Evolutionary conservation across 371 early-diverging fungal species (phyloP).

Genomic region (Cokeromyces recurvatus): DNA sequence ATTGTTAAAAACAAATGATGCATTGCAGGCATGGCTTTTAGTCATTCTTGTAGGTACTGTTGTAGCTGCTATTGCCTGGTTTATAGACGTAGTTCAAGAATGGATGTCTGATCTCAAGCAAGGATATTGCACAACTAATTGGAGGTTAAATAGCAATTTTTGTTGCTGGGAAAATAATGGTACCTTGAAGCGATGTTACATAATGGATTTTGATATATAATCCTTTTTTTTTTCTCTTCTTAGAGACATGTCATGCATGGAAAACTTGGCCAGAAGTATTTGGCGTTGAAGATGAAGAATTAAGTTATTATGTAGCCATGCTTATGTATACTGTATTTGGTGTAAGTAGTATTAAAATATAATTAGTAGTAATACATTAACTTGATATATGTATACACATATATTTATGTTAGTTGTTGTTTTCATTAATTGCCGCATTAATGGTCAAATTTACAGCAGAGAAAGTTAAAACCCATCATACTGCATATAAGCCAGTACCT

Average conservation of each 20-base stretch:
- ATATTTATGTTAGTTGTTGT: slow-evolving; percentile 23
- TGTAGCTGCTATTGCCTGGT: slow-evolving; percentile 75
- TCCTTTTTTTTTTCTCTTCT: no score
- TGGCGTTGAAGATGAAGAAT: slow-evolving; percentile 13
- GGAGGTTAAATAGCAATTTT: slow-evolving; percentile 81
- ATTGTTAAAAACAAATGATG: slow-evolving; percentile 64
- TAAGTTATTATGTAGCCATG: slow-evolving; percentile 30
- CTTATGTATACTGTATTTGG: slow-evolving; percentile 35
- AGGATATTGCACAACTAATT: slow-evolving; percentile 85
- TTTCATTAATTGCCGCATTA: slow-evolving; percentile 32
- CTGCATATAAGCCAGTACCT: slow-evolving; percentile 2
- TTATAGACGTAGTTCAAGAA: slow-evolving; percentile 76
- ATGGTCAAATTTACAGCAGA: slow-evolving; percentile 45
- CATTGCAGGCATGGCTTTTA: slow-evolving; percentile 84
- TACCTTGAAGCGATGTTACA: no score
- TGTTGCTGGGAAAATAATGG: slow-evolving; percentile 84
- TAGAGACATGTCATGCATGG: slow-evolving; percentile 38
- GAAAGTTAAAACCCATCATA: slow-evolving; percentile 13
- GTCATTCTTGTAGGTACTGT: slow-evolving; percentile 63
- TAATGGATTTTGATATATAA: no score
- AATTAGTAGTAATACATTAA: no score
- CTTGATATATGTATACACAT: no score
- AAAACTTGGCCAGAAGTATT: slow-evolving; percentile 40
- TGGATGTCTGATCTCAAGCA: slow-evolving; percentile 76
- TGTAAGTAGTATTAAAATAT: slow-evolving; percentile 19